Conservation (phyloP, 2,329 filamentous ascomycete species). For the Calycina herbarum region DNA sequence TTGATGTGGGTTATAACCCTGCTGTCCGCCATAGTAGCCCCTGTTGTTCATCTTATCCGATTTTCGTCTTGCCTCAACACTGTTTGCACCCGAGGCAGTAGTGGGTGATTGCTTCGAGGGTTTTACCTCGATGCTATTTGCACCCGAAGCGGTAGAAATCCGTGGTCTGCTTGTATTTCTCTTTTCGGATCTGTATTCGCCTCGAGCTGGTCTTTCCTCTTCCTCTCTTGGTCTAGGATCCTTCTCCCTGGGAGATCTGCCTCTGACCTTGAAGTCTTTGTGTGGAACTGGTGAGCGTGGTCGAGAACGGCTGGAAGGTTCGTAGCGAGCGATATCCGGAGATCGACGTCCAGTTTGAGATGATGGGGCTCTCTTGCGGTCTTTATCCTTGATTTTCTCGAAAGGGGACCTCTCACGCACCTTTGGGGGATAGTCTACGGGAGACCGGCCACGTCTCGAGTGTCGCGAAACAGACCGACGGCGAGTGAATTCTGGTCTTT, state of each 20-base stretch:
- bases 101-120: conserved; percentile 27
- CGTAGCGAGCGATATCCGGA: conserved; percentile 34
- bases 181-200: conserved; percentile 32
- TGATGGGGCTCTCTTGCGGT: conserved; percentile 28
- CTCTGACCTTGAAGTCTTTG: conserved; percentile 28
- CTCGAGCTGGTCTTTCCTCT: background rate
- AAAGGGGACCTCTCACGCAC: conserved; percentile 27
- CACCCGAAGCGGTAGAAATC: conserved; percentile 32
- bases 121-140: conserved; percentile 38
- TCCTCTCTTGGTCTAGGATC: conserved; percentile 20
- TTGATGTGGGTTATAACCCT: conserved; percentile 40
- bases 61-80: conserved; percentile 38
- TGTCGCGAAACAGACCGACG: conserved; percentile 24
- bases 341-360: conserved; percentile 26
- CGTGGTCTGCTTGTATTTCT: conserved; percentile 21
- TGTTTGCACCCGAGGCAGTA: conserved; percentile 39
- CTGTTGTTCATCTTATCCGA: conserved; percentile 40
- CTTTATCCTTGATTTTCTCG: conserved; percentile 26
- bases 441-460: conserved; percentile 27
- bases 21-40: conserved; percentile 37
- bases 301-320: conserved; percentile 31
- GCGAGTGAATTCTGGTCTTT: conserved; percentile 27
- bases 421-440: conserved; percentile 23
- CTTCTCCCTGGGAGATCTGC: conserved; percentile 28
- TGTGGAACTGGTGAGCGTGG: conserved; percentile 34